Evolutionary conservation across 257 asterid genomes (phyloP).

Genomic region (Scutellaria baicalensis): DNA sequence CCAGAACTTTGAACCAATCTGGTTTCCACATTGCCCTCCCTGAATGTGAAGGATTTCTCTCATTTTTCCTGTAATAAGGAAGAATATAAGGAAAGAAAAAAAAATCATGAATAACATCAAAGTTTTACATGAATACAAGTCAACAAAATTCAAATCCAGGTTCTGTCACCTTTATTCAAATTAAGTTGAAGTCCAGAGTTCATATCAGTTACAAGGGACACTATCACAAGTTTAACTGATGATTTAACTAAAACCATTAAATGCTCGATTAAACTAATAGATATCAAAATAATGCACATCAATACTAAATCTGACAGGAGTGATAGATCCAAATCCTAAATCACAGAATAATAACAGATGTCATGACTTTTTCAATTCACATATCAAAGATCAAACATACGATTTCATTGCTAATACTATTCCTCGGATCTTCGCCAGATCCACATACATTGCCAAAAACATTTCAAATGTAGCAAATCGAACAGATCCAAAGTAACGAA

Average conservation of each 20-base stretch:
- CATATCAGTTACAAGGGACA: neutral
- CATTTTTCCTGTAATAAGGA: conserved; percentile 41
- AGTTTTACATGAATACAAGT: neutral
- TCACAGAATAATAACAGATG: neutral
- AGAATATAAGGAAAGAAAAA: neutral
- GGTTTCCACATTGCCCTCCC: conserved; percentile 92
- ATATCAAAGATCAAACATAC: neutral
- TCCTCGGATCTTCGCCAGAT: conserved; percentile 16
- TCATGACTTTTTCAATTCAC: neutral
- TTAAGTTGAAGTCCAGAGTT: neutral
- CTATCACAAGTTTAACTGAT: neutral
- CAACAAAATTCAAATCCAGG: neutral
- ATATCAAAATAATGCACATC: neutral
- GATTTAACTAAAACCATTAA: neutral
- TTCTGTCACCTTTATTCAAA: neutral
- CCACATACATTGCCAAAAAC: neutral
- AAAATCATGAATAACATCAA: neutral
- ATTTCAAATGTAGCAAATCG: neutral
- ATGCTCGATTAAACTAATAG: neutral
- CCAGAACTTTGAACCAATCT: conserved; percentile 90
- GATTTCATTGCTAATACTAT: neutral
- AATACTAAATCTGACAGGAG: neutral
- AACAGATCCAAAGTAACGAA: neutral
- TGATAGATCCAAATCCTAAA: neutral
- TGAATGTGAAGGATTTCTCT: conserved; percentile 93